Evolutionary conservation across 2,329 filamentous ascomycete species (phyloP).

Genomic region (Colletotrichum higginsianum): DNA sequence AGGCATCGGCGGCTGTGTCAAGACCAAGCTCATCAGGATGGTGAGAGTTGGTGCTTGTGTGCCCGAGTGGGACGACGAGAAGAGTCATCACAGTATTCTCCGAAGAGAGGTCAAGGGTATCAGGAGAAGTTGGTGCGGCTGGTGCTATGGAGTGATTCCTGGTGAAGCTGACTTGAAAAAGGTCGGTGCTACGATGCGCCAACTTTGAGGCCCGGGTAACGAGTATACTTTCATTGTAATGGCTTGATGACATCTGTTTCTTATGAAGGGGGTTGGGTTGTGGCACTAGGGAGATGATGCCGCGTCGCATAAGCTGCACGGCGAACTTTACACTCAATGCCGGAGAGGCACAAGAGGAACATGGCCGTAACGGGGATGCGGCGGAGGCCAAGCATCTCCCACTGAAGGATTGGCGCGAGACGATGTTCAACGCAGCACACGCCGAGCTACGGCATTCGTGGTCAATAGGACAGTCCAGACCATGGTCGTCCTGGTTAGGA

Average conservation of each 20-base stretch:
- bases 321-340: background rate
- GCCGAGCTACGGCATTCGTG: background rate
- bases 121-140: slow-evolving; percentile 89
- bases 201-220: slow-evolving; percentile 3
- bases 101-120: slow-evolving; percentile 77
- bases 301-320: background rate
- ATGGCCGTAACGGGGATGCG: background rate
- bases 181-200: slow-evolving; percentile 26
- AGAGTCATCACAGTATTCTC: slow-evolving; percentile 75
- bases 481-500: too few relatives aligned
- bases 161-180: slow-evolving; percentile 53
- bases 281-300: background rate
- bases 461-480: background rate
- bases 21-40: slow-evolving; percentile 88
- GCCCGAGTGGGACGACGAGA: slow-evolving; percentile 87
- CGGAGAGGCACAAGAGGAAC: background rate
- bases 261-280: background rate
- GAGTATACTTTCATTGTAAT: slow-evolving; percentile 3
- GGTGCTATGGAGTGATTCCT: slow-evolving; percentile 86
- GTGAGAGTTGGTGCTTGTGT: slow-evolving; percentile 87
- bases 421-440: background rate
- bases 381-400: background rate
- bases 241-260: slow-evolving; percentile 3
- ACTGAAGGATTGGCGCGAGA: background rate
- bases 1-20: slow-evolving; percentile 89